These are phyloP conservation scores for Aureobasidium namibiae DNA, from an alignment of 2,329 filamentous ascomycete genomes.

Conservation along the genomic window DNA sequence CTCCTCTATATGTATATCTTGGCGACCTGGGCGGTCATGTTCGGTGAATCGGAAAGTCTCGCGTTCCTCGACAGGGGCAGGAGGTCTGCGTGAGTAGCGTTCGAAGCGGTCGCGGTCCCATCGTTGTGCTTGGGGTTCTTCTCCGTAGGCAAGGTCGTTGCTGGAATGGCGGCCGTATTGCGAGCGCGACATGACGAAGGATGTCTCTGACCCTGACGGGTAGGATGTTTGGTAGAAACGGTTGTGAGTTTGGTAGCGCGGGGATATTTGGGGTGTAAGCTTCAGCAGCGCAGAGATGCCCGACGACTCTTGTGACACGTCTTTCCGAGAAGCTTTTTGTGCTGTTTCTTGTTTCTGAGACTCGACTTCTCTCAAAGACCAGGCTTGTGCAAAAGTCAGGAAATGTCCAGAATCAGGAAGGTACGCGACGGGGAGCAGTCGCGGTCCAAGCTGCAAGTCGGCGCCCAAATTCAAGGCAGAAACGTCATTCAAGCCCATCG, in stretches of 20 bases:
- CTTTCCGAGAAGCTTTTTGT: no score
- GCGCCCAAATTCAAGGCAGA: slow-evolving; percentile 5
- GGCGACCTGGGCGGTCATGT: slow-evolving; percentile 30
- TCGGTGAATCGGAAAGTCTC: slow-evolving; percentile 36
- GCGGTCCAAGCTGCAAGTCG: not conserved
- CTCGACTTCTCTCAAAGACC: not conserved
- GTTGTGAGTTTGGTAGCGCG: slow-evolving; percentile 3
- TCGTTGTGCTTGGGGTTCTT: slow-evolving; percentile 34
- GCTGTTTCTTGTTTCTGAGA: not conserved
- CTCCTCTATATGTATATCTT: slow-evolving; percentile 36
- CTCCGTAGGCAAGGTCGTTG: slow-evolving; percentile 35
- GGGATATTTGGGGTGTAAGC: not conserved
- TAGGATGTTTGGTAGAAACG: slow-evolving; percentile 4
- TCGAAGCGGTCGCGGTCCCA: slow-evolving; percentile 46
- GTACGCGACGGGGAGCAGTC: not conserved
- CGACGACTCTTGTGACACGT: not conserved
- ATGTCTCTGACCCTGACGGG: slow-evolving; percentile 1
- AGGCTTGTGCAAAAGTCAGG: not conserved
- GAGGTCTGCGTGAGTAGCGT: slow-evolving; percentile 27
- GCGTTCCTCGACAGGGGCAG: slow-evolving; percentile 24
- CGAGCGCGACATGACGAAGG: slow-evolving; percentile 7
- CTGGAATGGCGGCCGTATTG: slow-evolving; percentile 23
- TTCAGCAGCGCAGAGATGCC: not conserved
- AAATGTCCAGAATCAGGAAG: not conserved
- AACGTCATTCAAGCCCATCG: not conserved